These are phyloP conservation scores for Fomitiporia mediterranea DNA, from an alignment of 1,284 basidiomycete species.

Conservation along the genomic window DNA sequence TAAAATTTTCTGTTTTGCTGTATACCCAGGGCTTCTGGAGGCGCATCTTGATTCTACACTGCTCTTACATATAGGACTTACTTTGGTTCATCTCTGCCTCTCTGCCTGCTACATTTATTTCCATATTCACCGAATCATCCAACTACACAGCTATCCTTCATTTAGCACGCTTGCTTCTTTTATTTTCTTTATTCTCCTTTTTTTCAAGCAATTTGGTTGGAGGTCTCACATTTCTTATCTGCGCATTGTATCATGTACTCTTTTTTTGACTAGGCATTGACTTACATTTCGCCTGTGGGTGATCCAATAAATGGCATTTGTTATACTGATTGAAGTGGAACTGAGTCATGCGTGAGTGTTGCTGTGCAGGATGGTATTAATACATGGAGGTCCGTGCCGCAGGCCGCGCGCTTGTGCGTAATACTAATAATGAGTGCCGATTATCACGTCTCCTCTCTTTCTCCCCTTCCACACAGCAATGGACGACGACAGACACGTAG, in stretches of 20 bases:
- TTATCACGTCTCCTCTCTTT: constrained; percentile 11
- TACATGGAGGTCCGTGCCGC: not conserved
- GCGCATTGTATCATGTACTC: constrained; percentile 11
- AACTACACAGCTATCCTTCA: constrained; percentile 5
- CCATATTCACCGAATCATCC: constrained; percentile 1
- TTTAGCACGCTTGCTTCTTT: constrained; percentile 20
- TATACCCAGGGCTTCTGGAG: constrained; percentile 20
- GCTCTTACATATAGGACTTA: not conserved
- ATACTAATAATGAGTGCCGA: constrained; percentile 6
- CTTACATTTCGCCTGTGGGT: constrained; percentile 1
- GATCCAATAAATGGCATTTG: too few species aligned
- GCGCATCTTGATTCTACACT: constrained; percentile 12
- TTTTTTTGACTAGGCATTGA: not conserved
- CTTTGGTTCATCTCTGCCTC: not conserved
- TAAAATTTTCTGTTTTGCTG: not conserved
- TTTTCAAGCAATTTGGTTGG: constrained; percentile 18
- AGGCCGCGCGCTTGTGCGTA: not conserved
- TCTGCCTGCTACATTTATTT: constrained; percentile 4
- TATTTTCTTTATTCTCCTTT: constrained; percentile 25
- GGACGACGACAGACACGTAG: constrained; percentile 32
- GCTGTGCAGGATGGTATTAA: not conserved
- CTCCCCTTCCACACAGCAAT: constrained; percentile 25
- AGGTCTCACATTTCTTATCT: constrained; percentile 27
- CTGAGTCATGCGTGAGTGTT: not conserved
- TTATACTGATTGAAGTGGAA: too few species aligned